Evolutionary conservation across 2,329 filamentous ascomycete species (phyloP), one percentile per base, ranked within the genome.

Genomic region (Colletotrichum cereale): DNA sequence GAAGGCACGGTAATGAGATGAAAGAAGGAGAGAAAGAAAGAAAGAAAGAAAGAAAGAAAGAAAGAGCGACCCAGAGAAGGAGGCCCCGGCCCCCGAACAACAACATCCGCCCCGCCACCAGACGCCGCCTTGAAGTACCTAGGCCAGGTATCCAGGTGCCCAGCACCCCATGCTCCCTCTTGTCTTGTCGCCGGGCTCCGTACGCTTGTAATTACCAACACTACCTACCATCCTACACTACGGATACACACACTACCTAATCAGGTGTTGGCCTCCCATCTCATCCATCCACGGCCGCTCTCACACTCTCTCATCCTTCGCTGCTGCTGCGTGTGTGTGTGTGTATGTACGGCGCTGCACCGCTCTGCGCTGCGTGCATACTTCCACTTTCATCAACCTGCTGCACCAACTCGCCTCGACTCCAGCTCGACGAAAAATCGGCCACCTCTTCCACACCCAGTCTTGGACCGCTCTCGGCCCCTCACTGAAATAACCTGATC

Each of bases 351-450:
- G 64, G 67, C 64, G 68, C 55, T 66, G 62, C 55, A 53, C 44
- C 53, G 62, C 38, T 66, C 55, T 56, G 67, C 67, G 62, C 67
- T 60, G 62, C 44, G 61, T 58, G 61, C 66, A 65, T n/a, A 47
- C 53, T 31, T 18, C 31, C 60, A 62, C 44, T 44, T 42, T 40
- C 63, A 44, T 36, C 38, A 26, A 42, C 36, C 56, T 36, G 38
- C 58, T n/a, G 26, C 42, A 36, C 21, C 34, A 5, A 47, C 12
- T 36, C 21, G 18, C 34, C 29, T 38, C 42, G 26, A 42, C 64
- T 26, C 61, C 18, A 42, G 21, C 52, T 7, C 52, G 21, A 55
- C 29, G 29, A 12, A n/a, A 53, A 52, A 12, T 47, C 48, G 26
- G 26, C 26, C 5, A 21, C 55, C 11, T 47, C 38, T 26, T 24